Evolutionary conservation across 495 filamentous ascomycete genomes (phyloP).

Genomic region (Amphirosellinia nigrospora): DNA sequence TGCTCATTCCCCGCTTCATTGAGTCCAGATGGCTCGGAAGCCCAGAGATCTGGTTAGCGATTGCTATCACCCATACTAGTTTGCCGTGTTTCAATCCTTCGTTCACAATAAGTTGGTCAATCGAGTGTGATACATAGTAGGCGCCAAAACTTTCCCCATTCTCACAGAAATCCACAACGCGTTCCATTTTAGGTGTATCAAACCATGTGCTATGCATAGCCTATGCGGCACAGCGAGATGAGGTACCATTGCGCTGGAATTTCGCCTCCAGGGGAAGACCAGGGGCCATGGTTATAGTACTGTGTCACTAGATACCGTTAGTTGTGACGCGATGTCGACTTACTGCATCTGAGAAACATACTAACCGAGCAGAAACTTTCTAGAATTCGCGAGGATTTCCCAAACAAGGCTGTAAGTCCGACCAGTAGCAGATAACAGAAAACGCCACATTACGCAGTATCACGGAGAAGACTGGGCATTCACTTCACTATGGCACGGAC

Average conservation of each 20-base stretch:
- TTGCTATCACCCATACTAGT: background rate
- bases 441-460: background rate
- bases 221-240: constrained; percentile 4
- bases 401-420: constrained; percentile 22
- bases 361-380: constrained; percentile 19
- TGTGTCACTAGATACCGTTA: background rate
- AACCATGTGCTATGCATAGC: background rate
- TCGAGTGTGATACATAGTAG: background rate
- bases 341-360: background rate
- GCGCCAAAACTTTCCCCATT: background rate
- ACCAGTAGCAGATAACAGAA: background rate
- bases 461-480: background rate
- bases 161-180: background rate
- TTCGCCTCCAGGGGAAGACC: background rate
- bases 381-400: constrained; percentile 15
- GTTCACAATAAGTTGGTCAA: background rate
- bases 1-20: background rate
- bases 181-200: background rate
- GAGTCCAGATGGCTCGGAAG: constrained; percentile 11
- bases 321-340: background rate
- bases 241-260: constrained; percentile 21
- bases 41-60: background rate
- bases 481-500: background rate
- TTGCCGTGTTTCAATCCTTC: background rate
- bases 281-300: constrained; percentile 8